Base-by-base conservation (phyloP, 2,329 filamentous ascomycete genomes). In the Fusarium algeriense region DNA sequence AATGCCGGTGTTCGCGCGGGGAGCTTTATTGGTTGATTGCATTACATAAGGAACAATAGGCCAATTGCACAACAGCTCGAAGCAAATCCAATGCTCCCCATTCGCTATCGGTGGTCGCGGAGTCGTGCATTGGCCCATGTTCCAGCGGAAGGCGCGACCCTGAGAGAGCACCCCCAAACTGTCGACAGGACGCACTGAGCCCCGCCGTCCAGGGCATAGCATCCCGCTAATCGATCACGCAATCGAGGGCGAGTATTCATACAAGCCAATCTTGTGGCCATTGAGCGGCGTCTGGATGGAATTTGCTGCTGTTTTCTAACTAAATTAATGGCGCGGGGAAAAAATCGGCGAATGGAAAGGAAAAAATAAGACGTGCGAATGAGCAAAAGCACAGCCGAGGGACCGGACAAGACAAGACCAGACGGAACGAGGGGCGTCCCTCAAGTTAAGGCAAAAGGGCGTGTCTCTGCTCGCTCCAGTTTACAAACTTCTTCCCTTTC, bases 221-320 rank as follows among this genome's bases (percentile, higher is more conserved):
- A 74, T 75, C 71, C 74, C 74, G 73, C 74, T 76, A 76, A 77
- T 75, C 75, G 75, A 77, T 77, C 75, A 77, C 75, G 75, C 75
- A 77, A 77, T 77, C 72, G 69, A 71, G 67, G 73, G 67, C 71
- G 62, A 77, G 69, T 72, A 77, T 77, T 76, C 73, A 73, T 71
- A 73, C 74, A 76, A 76, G 74, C 72, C 68, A 62, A 63, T 67
- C 58, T 54, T 63, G 45, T 60, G 64, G 68, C 57, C 60, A 65
- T 71, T 69, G 48, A 56, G 59, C 60, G 48, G 70, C 50, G 30
- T 66, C 55, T 75, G 63, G 64, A 73, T 66, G 64, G 53, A 56
- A 70, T 69, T 61, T 56, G 64, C 59, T 56, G 52, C 60, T 61
- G 53, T 62, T 69, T 60, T 28, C 30, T 35, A 53, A 35, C 48